Percentiles rank a stretch among this genome's conserved stretches.
Conservation (phyloP, 805 yeast species). For the Kluyveromyces wickerhamii region DNA sequence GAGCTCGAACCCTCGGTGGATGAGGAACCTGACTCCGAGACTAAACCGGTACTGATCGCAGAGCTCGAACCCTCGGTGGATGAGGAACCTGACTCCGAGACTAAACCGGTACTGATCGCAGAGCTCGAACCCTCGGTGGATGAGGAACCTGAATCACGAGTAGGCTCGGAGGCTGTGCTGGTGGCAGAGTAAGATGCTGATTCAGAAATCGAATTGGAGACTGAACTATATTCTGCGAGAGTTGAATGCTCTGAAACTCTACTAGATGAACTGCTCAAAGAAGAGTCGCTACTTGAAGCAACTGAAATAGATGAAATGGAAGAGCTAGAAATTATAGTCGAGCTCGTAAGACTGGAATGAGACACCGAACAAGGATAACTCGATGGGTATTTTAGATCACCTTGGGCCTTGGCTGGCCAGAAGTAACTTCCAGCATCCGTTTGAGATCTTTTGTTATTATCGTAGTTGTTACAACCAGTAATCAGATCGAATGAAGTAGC, state of each 20-base stretch:
- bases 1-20: too few species aligned
- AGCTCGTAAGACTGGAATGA: background rate
- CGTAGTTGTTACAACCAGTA: constrained; percentile 16
- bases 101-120: too few species aligned
- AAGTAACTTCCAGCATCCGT: constrained; percentile 16
- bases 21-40: too few species aligned
- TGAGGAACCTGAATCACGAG: too few species aligned
- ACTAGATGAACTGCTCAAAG: background rate
- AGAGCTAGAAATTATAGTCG: background rate
- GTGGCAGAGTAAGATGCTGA: too few species aligned
- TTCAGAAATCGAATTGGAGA: too few species aligned
- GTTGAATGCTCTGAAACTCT: background rate
- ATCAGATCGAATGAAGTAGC: constrained; percentile 12
- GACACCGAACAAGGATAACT: background rate
- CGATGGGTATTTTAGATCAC: background rate
- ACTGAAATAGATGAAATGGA: background rate
- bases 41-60: too few species aligned
- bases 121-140: too few species aligned
- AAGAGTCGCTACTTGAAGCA: background rate
- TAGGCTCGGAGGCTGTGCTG: too few species aligned
- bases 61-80: too few species aligned
- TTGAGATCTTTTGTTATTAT: constrained; percentile 15
- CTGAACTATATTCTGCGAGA: too few species aligned
- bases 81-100: too few species aligned
- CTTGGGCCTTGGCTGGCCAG: constrained; percentile 9